Evolutionary conservation across 2,329 filamentous ascomycete species (phyloP).

Genomic region (Plectosphaerella cucumerina): DNA sequence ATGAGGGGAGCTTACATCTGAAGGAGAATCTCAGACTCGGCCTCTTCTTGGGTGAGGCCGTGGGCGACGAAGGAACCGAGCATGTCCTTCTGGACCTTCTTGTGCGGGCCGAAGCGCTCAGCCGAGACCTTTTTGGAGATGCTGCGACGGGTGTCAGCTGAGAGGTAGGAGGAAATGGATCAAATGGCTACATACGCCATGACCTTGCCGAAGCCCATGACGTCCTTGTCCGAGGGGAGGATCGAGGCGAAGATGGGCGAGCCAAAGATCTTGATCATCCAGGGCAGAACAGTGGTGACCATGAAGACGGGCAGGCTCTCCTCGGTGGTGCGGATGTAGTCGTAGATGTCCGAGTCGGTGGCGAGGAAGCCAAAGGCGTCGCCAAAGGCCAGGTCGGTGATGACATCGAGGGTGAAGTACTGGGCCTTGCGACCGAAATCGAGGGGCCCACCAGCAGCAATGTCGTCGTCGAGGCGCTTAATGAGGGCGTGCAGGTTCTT

Average conservation of each 20-base stretch:
- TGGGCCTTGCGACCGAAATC: slow-evolving; percentile 44
- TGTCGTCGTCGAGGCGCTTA: slow-evolving; percentile 38
- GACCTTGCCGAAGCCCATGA: slow-evolving; percentile 32
- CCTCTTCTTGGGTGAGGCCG: slow-evolving; percentile 30
- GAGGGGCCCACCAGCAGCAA: slow-evolving; percentile 41
- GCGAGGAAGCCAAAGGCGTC: slow-evolving; percentile 41
- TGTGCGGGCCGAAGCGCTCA: slow-evolving; percentile 38
- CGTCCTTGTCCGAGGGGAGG: slow-evolving; percentile 34
- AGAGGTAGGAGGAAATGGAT: slow-evolving; percentile 21
- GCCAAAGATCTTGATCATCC: slow-evolving; percentile 33
- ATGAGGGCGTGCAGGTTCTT: slow-evolving; percentile 49
- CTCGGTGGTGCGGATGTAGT: slow-evolving; percentile 39
- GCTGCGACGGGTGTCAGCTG: slow-evolving; percentile 7
- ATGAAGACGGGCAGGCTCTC: slow-evolving; percentile 37
- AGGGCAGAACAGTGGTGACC: slow-evolving; percentile 36
- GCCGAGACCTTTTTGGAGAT: slow-evolving; percentile 40
- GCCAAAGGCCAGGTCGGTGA: slow-evolving; percentile 46
- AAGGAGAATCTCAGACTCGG: slow-evolving; percentile 41
- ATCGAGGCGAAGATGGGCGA: slow-evolving; percentile 34
- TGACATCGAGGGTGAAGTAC: slow-evolving; percentile 50
- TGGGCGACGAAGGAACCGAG: slow-evolving; percentile 38
- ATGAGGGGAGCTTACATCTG: slow-evolving; percentile 21
- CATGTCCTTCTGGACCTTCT: slow-evolving; percentile 45
- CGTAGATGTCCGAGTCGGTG: slow-evolving; percentile 39
- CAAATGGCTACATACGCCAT: slow-evolving; percentile 34